Percentiles rank a stretch among this genome's conserved stretches.
Conservation (phyloP, 2,329 filamentous ascomycete species). For the Leptodontidium sp. region DNA sequence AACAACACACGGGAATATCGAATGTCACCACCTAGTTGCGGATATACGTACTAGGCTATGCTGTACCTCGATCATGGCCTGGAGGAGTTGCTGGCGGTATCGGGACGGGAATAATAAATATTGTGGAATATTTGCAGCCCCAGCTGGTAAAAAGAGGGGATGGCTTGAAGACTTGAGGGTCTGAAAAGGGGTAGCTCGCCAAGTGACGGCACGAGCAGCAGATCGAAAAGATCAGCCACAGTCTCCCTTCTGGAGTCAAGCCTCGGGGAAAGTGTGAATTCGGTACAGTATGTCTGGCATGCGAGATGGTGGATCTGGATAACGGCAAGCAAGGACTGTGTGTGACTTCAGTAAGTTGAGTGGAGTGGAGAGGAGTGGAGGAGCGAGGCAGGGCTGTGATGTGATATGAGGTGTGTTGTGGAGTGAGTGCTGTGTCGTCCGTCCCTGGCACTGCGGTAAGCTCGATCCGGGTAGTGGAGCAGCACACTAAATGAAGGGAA, state of each 20-base stretch:
- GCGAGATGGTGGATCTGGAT: background rate
- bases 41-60: background rate
- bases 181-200: no score
- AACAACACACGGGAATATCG: constrained; percentile 1
- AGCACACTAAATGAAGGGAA: background rate
- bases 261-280: no score
- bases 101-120: background rate
- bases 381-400: no score
- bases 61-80: constrained; percentile 1
- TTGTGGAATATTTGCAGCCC: background rate
- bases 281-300: background rate
- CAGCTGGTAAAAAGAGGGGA: background rate
- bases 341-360: background rate
- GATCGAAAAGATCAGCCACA: no score
- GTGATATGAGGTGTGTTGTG: no score
- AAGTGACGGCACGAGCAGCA: no score
- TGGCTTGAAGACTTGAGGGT: no score
- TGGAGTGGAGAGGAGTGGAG: constrained; percentile 1
- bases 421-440: no score
- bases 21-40: background rate
- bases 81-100: background rate
- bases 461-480: background rate
- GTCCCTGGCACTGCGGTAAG: background rate
- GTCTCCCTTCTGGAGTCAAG: no score
- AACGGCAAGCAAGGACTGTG: background rate